A percentile compares a stretch with the other conserved stretches of the same genome.
These are phyloP conservation scores for Pseudoscleropodium purum DNA, from an alignment of 225 moss, liverwort and hornwort genomes.

Conservation along the genomic window DNA sequence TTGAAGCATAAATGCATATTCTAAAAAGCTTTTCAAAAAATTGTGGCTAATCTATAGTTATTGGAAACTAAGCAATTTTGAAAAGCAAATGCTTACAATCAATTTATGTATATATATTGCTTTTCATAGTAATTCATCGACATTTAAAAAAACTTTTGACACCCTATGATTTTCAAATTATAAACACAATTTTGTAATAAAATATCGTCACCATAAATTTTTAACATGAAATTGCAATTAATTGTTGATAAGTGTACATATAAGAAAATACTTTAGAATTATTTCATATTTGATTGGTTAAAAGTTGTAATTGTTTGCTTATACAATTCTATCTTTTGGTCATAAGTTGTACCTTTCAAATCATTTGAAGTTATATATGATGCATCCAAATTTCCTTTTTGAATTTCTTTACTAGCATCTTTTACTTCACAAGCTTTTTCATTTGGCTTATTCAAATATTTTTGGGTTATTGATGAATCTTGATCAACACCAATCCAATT, in stretches of 20 bases:
- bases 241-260: not conserved
- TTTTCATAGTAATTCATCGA: not conserved
- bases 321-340: not conserved
- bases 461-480: not conserved
- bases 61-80: not conserved
- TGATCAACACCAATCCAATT: not conserved
- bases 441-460: not conserved
- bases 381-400: not conserved
- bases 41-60: not conserved
- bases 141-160: not conserved
- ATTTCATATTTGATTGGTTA: not conserved
- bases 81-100: not conserved
- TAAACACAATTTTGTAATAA: not conserved
- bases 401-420: not conserved
- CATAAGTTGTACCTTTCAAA: not conserved
- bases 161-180: not conserved
- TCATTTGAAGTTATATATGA: not conserved
- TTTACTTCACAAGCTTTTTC: not conserved
- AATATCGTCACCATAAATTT: too few relatives aligned
- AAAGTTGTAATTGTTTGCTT: not conserved
- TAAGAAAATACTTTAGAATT: not conserved
- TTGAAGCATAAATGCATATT: not conserved
- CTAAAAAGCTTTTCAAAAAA: not conserved
- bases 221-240: rapidly evolving
- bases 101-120: not conserved